Evolutionary conservation across 1,139 yeast species (phyloP).

Genomic region (Nakaseomyces sp.): DNA sequence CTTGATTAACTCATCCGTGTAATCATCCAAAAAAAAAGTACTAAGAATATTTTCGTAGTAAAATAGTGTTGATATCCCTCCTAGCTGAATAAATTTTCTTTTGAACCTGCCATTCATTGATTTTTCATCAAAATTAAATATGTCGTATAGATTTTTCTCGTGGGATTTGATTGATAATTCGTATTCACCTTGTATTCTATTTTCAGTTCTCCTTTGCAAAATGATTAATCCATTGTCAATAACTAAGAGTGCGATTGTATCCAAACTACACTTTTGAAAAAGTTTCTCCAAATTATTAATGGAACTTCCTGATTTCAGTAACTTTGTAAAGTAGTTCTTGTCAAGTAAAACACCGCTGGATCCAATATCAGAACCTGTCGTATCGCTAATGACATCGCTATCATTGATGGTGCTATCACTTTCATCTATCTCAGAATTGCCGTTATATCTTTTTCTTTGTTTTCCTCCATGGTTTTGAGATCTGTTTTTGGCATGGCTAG

Average conservation of each 20-base stretch:
- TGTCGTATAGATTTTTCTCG: not conserved
- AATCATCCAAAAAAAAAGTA: constrained; percentile 12
- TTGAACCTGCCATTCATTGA: constrained; percentile 17
- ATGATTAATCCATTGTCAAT: not conserved
- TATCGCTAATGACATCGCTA: constrained; percentile 6
- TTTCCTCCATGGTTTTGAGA: not conserved
- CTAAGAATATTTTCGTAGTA: constrained; percentile 12
- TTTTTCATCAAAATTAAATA: constrained; percentile 17
- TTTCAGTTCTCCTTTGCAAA: too few species aligned
- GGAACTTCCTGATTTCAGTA: not conserved
- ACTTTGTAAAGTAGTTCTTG: not conserved
- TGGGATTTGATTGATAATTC: not conserved
- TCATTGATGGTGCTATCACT: constrained; percentile 6
- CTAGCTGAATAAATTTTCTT: constrained; percentile 18
- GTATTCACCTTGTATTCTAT: not conserved
- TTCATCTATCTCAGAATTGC: constrained; percentile 6
- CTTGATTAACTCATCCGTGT: constrained; percentile 3
- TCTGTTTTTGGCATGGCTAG: not conserved
- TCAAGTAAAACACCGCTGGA: not conserved
- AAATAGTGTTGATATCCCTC: constrained; percentile 22
- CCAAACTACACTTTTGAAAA: constrained; percentile 2
- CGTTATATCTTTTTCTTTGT: not conserved
- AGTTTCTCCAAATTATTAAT: not conserved
- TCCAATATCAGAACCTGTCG: not conserved
- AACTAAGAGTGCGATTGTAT: not conserved